Evolutionary conservation across 139 green algal genomes (phyloP).

Genomic region (Chlamydomonas sp.): DNA sequence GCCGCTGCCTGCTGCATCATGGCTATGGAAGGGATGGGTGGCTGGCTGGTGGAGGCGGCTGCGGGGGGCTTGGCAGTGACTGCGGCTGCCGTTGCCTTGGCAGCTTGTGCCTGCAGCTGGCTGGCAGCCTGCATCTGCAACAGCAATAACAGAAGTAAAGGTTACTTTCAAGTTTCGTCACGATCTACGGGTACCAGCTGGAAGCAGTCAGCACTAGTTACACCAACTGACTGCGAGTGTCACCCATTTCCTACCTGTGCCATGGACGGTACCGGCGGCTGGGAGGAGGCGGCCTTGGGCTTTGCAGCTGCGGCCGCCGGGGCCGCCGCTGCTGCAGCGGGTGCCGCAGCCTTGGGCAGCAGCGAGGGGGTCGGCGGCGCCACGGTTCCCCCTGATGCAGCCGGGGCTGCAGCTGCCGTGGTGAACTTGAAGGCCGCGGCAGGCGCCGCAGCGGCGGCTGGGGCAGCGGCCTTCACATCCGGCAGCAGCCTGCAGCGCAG

Average conservation of each 20-base stretch:
- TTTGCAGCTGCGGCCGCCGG: constrained; percentile 7
- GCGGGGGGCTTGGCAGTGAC: neutral
- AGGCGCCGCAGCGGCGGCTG: neutral
- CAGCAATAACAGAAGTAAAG: neutral
- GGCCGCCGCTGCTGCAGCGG: neutral
- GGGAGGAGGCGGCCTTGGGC: constrained; percentile 6
- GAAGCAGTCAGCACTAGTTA: too few species aligned
- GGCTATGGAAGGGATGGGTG: constrained; percentile 25
- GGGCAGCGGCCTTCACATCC: neutral
- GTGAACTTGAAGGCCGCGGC: constrained; percentile 2
- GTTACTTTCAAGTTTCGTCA: neutral
- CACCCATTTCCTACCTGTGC: neutral
- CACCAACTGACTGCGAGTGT: too few species aligned
- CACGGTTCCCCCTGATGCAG: neutral
- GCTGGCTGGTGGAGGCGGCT: neutral
- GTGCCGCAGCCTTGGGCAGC: neutral
- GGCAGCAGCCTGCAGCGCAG: neutral
- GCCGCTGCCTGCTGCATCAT: constrained; percentile 21
- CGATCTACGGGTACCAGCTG: too few species aligned
- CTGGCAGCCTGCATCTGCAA: constrained; percentile 29
- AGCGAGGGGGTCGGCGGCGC: constrained; percentile 10
- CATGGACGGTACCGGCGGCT: constrained; percentile 26
- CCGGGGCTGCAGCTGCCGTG: neutral
- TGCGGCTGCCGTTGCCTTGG: neutral
- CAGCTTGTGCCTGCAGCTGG: constrained; percentile 14